Evolutionary conservation across 768 basidiomycete species (phyloP), one percentile per base, ranked within the genome.

Genomic region (Coprinopsis sp.): DNA sequence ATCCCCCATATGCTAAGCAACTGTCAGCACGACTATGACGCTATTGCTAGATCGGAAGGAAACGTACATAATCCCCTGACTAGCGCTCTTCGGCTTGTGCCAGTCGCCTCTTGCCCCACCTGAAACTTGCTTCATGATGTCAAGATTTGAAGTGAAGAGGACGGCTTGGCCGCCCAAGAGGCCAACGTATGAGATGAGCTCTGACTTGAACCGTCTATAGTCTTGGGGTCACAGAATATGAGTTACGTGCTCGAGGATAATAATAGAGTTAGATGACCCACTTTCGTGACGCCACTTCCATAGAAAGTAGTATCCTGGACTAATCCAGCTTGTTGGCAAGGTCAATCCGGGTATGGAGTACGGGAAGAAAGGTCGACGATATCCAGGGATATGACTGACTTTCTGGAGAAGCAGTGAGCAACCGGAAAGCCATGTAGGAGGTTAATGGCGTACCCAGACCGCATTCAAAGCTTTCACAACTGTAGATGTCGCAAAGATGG

Each of bases 111-210:
- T 71, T 1, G 67, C 67, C 3, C 72, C 73, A 1, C 53, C 58
- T 5, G 61, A 56, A 14, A 76, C 64, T 56, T 77, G 76, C 6
- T 73, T 65, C 10, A 64, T 69, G 4, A 77, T 67, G 33, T 77
- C 72, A 18, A 78, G 48, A 46, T 74, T 77, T 13, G 69, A 63
- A 2, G 72, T 73, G 51, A 68, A 73, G 19, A 76, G 56, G 0
- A 55, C 55, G 1, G 72, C 61, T 4, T 49, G 44, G 0, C 75
- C 74, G 0, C 54, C 47, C 0, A 77, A 19, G 40, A 68, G 70
- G 0, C 72, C 64, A 1, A 73, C 64, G 8, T 74, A 48, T 1
- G 72, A 70, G 8, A 74, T 57, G 22, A 56, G 71, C 31, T 77
- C 73, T 28, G 48, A 64, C n/a, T 59, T 55, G 43, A 58, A 69